Conservation (phyloP, 768 basidiomycete species). For the Nidularia pulvinata region DNA sequence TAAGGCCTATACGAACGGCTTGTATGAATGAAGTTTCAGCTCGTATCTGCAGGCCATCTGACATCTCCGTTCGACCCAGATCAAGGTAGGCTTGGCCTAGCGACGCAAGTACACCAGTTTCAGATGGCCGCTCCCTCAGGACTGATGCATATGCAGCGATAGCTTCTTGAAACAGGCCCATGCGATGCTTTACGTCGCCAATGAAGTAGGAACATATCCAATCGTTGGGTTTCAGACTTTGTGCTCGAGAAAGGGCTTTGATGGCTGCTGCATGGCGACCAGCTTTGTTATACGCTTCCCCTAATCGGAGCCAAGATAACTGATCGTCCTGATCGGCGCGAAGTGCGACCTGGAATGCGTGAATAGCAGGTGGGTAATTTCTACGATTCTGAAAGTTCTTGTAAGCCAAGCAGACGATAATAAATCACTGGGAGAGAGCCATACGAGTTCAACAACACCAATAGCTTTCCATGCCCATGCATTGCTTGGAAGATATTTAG, state of each 20-base stretch:
- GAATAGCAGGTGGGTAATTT: constrained; percentile 75
- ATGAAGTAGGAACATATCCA: constrained; percentile 88
- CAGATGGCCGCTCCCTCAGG: constrained; percentile 52
- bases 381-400: constrained; percentile 48
- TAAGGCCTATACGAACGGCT: constrained; percentile 53
- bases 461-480: constrained; percentile 99
- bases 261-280: constrained; percentile 89
- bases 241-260: constrained; percentile 80
- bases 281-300: constrained; percentile 88
- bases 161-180: constrained; percentile 76
- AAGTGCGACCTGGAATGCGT: constrained; percentile 85
- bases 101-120: constrained; percentile 71
- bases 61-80: constrained; percentile 62
- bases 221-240: constrained; percentile 69
- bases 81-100: constrained; percentile 74
- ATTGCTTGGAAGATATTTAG: constrained; percentile 72
- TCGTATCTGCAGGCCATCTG: constrained; percentile 71
- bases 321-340: constrained; percentile 78
- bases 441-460: constrained; percentile 88
- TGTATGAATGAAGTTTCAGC: constrained; percentile 72
- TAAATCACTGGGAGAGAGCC: constrained; percentile 20
- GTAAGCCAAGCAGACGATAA: not conserved
- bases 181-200: constrained; percentile 80
- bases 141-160: constrained; percentile 64
- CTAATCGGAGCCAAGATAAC: constrained; percentile 86